Base-by-base conservation (phyloP, 2,329 filamentous ascomycete genomes). In the Colletotrichum somersetense region DNA sequence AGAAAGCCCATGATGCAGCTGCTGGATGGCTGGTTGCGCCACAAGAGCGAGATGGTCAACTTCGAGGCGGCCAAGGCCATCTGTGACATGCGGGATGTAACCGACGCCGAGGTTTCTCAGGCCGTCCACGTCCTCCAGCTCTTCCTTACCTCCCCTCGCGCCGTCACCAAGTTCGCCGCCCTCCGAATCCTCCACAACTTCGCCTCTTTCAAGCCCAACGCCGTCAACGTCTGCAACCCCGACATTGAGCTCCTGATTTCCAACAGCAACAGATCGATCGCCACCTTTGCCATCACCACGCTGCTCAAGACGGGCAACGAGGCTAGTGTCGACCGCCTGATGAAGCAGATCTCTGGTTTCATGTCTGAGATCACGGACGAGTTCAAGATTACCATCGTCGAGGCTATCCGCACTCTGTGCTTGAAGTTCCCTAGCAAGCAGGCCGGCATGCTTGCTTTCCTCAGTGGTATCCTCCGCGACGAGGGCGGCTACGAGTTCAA, bases 381-480 rank as follows among this genome's bases (percentile, higher is more conserved):
- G 83, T 99, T 99, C 88, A 99, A 98, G 88, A 97, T 99, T 76
- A 99, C 96, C n/a, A 97, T 99, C 78, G 96, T 99, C 55, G 96
- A 99, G 83, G 96, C 96, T 53, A 98, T 99, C 79, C 93, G 96
- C 73, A 98, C 96, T 4, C 86, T 99, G 52, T 98, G 96, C 81
- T 87, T 99, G 77, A 99, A 99, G 85, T 99, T 99, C 85, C 96
- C 96, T 44, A 95, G 90, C 85, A 99, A 99, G 85, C 96, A 99
- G 84, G 96, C 96, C 58, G 95, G 95, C 74, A 98, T 99, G 95
- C 91, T 99, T 64, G 91, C 94, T 62, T 99, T 99, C 90, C 89
- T 99, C 59, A 97, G 96, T 79, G 94, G 95, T n/a, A 97, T 98
- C 71, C 87, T 99, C 64, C 91, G 96, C 38, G 96, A 99, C 77